Evolutionary conservation across 345 rosid species (phyloP).

Genomic region (Gossypium anomalum): DNA sequence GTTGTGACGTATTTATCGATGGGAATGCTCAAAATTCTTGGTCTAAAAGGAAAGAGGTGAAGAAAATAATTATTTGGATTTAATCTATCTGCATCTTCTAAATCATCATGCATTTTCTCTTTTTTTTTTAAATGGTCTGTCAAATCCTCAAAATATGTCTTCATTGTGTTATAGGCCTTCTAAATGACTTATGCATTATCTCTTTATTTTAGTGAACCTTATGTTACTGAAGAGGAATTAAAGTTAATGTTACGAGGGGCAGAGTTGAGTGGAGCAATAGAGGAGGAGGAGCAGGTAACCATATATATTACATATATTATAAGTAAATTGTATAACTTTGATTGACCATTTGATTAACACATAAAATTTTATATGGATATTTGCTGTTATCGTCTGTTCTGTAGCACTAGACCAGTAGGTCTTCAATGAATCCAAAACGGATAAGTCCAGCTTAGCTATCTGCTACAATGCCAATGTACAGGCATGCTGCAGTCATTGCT

Average conservation of each 20-base stretch:
- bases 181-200: constrained; percentile 9
- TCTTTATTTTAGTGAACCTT: constrained; percentile 55
- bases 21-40: constrained; percentile 96
- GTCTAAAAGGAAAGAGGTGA: constrained; percentile 92
- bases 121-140: constrained; percentile 4
- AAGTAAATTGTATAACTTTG: not conserved
- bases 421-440: not conserved
- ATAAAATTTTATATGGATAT: not conserved
- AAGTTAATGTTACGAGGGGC: constrained; percentile 97
- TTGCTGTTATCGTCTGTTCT: not conserved
- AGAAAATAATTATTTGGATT: constrained; percentile 14
- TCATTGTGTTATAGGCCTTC: constrained; percentile 10
- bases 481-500: not conserved
- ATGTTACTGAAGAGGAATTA: constrained; percentile 92
- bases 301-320: not conserved
- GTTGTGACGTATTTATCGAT: constrained; percentile 83
- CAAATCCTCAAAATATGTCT: not conserved
- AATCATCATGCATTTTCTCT: not conserved
- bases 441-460: not conserved
- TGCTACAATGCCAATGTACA: not conserved
- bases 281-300: constrained; percentile 94
- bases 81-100: not conserved
- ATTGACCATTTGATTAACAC: not conserved
- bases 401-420: not conserved
- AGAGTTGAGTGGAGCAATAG: constrained; percentile 94